Evolutionary conservation across 2,329 filamentous ascomycete genomes (phyloP), one percentile per base, ranked within the genome.

Genomic region (Aspergillus glaucus): DNA sequence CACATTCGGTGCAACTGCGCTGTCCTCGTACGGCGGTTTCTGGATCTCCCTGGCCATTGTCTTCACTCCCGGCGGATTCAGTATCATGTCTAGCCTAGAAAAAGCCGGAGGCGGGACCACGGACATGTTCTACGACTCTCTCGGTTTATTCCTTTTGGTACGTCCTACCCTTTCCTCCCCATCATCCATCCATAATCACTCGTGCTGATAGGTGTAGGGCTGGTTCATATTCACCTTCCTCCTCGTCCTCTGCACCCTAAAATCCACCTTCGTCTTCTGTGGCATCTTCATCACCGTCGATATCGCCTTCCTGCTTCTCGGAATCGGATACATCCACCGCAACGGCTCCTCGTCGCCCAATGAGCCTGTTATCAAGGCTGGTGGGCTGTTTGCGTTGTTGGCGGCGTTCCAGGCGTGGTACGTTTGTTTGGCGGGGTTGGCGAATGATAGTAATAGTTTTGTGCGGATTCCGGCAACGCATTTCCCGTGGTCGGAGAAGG

Each of bases 401-500:
- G 83, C 87, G 0, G 84, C 86, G 0, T 91, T 92, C 62, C 62
- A 87, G 53, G 86, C 87, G 1, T 92, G 88, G 88, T 92, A 89
- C 68, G 87, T 87, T 59, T 86, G 87, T n/a, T 75, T 90, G 55
- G 86, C 86, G 47, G 87, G 87, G 77, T 79, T 91, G 49, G 83
- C 85, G 47, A 86, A 92, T 49, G 61, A 60, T 8, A 69, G 61
- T 44, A 75, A 75, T 52, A 91, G 87, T 74, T 95, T 94, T 80
- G 91, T 94, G 75, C 77, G 91, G 66, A 81, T 93, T 50, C 90
- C 89, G 44, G 88, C 95, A 53, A 83, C 86, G 60, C 88, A 94
- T 75, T 92, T 95, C 76, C 90, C 90, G 36, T 95, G 90, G 90
- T 91, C 86, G 36, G 85, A 86, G 62, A 85, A 85, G 75, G 86